Percentiles rank a stretch among this genome's conserved stretches.
Evolutionary conservation across 2,329 filamentous ascomycete genomes (phyloP).

Genomic region (Pyrenophora seminiperda): DNA sequence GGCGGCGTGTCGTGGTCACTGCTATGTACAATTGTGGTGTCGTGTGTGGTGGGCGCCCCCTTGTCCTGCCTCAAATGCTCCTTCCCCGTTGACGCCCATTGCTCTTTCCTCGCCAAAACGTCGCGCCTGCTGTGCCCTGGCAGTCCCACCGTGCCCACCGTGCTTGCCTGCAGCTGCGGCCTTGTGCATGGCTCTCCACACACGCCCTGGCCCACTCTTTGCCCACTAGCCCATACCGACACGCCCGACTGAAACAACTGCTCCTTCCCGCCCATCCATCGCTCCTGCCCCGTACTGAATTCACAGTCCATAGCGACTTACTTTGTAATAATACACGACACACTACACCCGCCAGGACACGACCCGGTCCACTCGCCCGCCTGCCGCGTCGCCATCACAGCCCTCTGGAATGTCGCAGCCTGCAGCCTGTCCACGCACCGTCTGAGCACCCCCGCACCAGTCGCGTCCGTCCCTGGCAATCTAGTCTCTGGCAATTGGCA

Average conservation of each 20-base stretch:
- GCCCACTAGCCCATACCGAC: constrained; percentile 8
- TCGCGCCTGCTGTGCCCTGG: background rate
- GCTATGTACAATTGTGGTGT: no score
- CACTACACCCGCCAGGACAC: background rate
- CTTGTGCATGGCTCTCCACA: constrained; percentile 8
- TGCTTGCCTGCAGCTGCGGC: constrained; percentile 1
- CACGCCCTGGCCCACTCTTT: constrained; percentile 4
- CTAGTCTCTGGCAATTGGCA: no score
- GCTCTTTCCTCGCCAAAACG: background rate
- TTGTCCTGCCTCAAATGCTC: no score
- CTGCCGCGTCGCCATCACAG: background rate
- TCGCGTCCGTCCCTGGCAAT: constrained; percentile 16
- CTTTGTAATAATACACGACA: background rate
- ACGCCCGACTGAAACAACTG: constrained; percentile 28
- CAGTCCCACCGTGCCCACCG: constrained; percentile 1
- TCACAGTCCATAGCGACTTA: background rate
- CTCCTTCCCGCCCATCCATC: constrained; percentile 27
- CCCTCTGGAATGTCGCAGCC: constrained; percentile 39
- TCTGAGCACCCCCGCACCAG: constrained; percentile 27
- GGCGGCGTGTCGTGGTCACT: no score
- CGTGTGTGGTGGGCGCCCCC: no score
- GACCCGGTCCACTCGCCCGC: background rate
- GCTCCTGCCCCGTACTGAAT: constrained; percentile 19
- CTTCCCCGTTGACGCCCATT: background rate
- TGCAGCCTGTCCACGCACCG: constrained; percentile 22